Base-by-base conservation (phyloP, 805 yeast genomes). In the Kodamaea laetipori region DNA sequence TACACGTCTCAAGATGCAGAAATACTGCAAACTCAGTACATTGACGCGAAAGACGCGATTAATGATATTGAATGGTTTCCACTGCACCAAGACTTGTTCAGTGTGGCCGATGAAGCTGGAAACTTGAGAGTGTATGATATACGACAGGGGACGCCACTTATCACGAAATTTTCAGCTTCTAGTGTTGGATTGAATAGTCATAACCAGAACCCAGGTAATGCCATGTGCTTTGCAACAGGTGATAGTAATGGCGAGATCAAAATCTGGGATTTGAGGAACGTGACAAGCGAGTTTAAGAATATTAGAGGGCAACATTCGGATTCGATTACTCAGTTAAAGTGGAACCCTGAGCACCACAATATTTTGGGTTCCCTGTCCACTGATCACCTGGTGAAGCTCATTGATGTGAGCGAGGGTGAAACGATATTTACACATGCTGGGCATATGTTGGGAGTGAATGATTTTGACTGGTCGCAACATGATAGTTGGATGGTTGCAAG, bases 401-500 rank as follows among this genome's bases (percentile, higher is more conserved):
- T 83, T 78, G 85, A 86, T 53, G 57, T 78, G 3, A 49, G 41
- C 48, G 11, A 6, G 48, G 57, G 56, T 59, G 13, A 61, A 53
- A 55, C 76, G 41, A 35, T 80, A 6, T 90, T 90, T 57, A 71
- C 74, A 3, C 98, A 90, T 63, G 84, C 82, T 3, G 97, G 97
- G 0, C 98, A 90, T 61, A 76, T 84, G 77, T 69, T 84, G n/a
- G 90, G 92, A 3, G 87, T 90, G 2, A 86, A 84, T 51, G 97
- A 90, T 54, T 64, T 89, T 21, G 75, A 80, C 25, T 90, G 97
- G 97, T 85, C 86, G 44, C 77, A 80, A 0, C 81, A 81, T 46
- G 86, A 80, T 44, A 78, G 80, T 3, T 78, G 84, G 78, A 72
- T 84, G 75, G 50, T 89, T 27, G 82, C 88, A 3, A 81, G 89